phyloP scores from a whole-genome alignment of 192 early-diverging fungal genomes.

The Paraglomus brasilianum region DNA sequence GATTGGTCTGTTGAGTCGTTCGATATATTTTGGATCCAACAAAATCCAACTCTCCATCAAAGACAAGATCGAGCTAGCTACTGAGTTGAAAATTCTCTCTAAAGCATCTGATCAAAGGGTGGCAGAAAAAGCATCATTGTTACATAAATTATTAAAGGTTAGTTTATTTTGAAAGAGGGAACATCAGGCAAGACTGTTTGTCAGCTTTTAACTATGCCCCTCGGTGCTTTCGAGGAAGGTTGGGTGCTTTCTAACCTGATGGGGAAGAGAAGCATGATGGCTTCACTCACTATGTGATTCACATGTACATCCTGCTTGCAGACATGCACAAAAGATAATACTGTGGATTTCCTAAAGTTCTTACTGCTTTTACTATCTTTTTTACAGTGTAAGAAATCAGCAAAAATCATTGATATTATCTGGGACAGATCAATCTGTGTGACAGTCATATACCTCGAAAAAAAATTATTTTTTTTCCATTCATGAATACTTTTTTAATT shows the following conservation, averaged over 20 bases:
- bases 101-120: conserved; percentile 28
- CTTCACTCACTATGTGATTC: conserved; percentile 28
- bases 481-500: no score
- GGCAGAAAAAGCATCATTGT: conserved; percentile 17
- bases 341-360: conserved; percentile 6
- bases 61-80: background rate
- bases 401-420: conserved; percentile 24
- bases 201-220: conserved; percentile 23
- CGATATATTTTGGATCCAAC: conserved; percentile 23
- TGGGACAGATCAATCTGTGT: no score
- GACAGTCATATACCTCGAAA: no score
- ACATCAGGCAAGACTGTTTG: conserved; percentile 15
- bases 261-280: conserved; percentile 29
- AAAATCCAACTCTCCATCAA: conserved; percentile 18
- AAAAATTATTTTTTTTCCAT: no score
- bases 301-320: background rate
- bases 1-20: conserved; percentile 23
- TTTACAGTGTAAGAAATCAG: conserved; percentile 17
- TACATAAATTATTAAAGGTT: conserved; percentile 31
- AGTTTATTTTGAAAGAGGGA: conserved; percentile 27
- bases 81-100: conserved; percentile 9
- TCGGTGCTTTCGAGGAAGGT: conserved; percentile 30
- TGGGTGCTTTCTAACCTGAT: conserved; percentile 30
- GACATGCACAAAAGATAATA: conserved; percentile 11
- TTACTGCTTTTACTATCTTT: background rate